phyloP scores from a whole-genome alignment of 192 early-diverging fungal species.

The Podila verticillata region DNA sequence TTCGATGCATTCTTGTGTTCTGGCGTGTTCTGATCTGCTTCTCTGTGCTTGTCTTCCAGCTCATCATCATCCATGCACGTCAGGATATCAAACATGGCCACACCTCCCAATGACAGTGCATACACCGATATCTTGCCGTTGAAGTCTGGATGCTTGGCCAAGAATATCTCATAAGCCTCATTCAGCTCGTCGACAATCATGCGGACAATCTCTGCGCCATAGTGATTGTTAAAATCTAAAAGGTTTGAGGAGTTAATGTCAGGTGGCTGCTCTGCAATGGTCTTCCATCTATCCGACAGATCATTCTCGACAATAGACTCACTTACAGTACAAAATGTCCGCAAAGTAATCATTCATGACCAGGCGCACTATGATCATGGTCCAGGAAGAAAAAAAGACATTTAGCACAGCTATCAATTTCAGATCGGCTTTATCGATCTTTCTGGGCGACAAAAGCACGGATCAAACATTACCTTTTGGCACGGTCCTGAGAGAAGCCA shows the following conservation, averaged over 20 bases:
- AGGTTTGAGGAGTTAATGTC: neutral
- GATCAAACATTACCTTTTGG: slow-evolving; percentile 48
- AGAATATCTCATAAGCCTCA: slow-evolving; percentile 63
- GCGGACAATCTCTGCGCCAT: slow-evolving; percentile 60
- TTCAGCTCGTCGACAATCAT: slow-evolving; percentile 67
- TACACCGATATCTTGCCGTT: slow-evolving; percentile 67
- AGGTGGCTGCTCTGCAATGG: neutral
- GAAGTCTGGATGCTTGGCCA: slow-evolving; percentile 66
- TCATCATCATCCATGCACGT: slow-evolving; percentile 52
- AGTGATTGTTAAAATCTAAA: slow-evolving; percentile 57
- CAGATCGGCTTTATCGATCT: neutral
- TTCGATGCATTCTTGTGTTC: neutral
- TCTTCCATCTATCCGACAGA: neutral
- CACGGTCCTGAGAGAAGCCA: slow-evolving; percentile 52
- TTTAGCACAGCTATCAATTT: neutral
- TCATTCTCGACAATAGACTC: neutral
- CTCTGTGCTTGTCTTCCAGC: neutral
- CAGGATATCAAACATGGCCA: slow-evolving; percentile 76
- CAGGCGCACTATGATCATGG: slow-evolving; percentile 36
- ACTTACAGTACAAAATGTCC: slow-evolving; percentile 57
- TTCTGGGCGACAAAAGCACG: too few relatives aligned
- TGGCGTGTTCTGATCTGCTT: slow-evolving; percentile 33
- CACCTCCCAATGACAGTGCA: slow-evolving; percentile 76
- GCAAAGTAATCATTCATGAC: slow-evolving; percentile 58
- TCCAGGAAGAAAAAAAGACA: neutral